Base-by-base conservation (phyloP, 768 basidiomycete species). In the Tylopilus sp. region DNA sequence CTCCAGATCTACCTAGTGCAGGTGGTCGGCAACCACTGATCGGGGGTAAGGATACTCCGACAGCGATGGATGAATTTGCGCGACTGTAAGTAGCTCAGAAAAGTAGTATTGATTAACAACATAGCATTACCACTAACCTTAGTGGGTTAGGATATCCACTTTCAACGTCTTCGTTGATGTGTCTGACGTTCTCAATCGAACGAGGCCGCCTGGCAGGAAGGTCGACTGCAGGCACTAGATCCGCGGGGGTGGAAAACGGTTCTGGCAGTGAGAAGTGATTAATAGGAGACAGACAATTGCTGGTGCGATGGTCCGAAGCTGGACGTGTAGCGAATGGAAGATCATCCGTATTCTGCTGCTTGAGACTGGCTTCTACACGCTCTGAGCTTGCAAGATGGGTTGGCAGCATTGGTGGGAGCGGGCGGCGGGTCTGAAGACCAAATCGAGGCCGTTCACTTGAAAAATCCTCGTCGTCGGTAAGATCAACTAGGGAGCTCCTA, bases 251-350 rank as follows among this genome's bases (percentile, higher is more conserved):
- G 15, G 40, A 10, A 18, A 54, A 56, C 20, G 60, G 51, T 20
- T 55, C 49, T 1, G 51, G 48, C 30, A 65, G 26, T 12, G 48
- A 36, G 26, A 59, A 17, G 39, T 64, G 48, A 4, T 12, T 3
- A 17, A 60, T 57, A 38, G 63, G 61, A 10, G 63, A 60, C 21
- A 66, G 61, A 43, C 40, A 47, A 9, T 23, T 18, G 15, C 22
- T 26, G 17, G 8, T 1, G 18, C 23, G 51, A 40, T 55, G 48
- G 33, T 46, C 59, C 12, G 36, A 33, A 30, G 46, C 9, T 2
- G 11, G 9, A 7, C 28, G 25, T 21, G n/a, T 11, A 28, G 47
- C 35, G n/a, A 21, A 50, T n/a, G 30, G 11, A 12, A 26, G 28
- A 40, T 12, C 15, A 2, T 23, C 41, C 40, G 31, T 36, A 3